Conservation (phyloP, 1,139 yeast species). For the Casaregolazyma lundiana region DNA sequence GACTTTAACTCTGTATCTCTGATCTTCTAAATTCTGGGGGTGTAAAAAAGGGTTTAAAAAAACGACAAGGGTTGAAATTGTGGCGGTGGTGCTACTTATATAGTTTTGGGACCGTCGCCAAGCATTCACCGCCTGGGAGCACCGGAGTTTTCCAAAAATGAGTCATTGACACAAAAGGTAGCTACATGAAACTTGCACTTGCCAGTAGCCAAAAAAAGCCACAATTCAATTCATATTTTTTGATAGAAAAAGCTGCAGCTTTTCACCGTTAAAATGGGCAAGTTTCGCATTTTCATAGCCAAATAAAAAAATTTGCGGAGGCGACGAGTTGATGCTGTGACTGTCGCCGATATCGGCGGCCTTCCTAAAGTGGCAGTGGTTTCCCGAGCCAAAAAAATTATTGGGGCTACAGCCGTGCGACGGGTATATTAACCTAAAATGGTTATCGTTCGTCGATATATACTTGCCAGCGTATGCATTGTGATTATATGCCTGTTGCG, state of each 20-base stretch:
- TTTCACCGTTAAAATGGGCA: neutral
- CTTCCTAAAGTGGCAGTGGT: conserved; percentile 1
- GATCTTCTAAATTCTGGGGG: conserved; percentile 5
- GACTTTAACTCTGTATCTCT: conserved; percentile 3
- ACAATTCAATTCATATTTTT: neutral
- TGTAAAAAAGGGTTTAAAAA: conserved; percentile 10
- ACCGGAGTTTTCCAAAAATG: neutral
- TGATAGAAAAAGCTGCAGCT: neutral
- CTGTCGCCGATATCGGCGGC: conserved; percentile 9
- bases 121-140: too few relatives aligned
- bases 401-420: neutral
- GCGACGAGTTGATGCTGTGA: neutral
- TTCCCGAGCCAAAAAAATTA: neutral
- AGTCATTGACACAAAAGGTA: neutral
- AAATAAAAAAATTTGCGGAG: neutral
- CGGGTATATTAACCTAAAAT: neutral
- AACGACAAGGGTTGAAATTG: conserved; percentile 1
- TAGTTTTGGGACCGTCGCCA: neutral
- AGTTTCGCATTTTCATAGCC: neutral
- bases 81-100: conserved; percentile 4
- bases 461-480: too few relatives aligned
- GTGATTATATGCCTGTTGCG: too few relatives aligned
- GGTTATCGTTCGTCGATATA: neutral
- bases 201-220: neutral
- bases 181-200: neutral